Conservation (phyloP, 176 grass and related monocot genomes). For the Bromus sterilis region DNA sequence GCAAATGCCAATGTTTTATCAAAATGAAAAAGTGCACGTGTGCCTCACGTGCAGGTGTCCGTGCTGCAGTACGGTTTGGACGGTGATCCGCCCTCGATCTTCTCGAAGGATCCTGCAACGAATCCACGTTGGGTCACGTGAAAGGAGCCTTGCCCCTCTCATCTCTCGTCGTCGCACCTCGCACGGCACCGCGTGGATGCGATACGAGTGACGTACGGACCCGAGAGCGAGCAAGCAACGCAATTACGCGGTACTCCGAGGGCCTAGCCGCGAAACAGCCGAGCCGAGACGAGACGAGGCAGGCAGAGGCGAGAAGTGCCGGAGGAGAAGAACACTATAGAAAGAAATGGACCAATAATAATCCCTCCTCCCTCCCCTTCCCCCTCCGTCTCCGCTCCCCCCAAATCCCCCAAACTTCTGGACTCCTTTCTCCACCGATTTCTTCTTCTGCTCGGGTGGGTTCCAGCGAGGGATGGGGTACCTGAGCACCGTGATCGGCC, state of each 20-base stretch:
- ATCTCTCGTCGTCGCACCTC: neutral
- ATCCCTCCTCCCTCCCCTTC: neutral
- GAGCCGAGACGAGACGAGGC: neutral
- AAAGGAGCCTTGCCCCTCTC: no score
- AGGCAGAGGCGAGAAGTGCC: no score
- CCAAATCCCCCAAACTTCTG: slow-evolving; percentile 21
- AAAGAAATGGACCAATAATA: slow-evolving; percentile 14
- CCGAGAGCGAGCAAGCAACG: neutral
- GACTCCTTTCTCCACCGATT: neutral
- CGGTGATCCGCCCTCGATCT: slow-evolving; percentile 13
- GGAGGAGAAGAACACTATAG: neutral
- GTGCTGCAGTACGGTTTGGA: neutral
- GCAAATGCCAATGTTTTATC: no score
- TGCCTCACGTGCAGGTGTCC: neutral
- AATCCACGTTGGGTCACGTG: slow-evolving; percentile 13
- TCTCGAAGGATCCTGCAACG: slow-evolving; percentile 15
- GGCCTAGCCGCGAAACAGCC: neutral
- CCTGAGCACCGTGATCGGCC: slow-evolving; percentile 48
- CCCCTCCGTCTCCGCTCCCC: neutral
- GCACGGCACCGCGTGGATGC: neutral
- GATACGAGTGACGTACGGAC: neutral
- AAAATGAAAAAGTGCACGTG: neutral
- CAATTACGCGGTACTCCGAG: neutral
- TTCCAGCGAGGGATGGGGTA: slow-evolving; percentile 32
- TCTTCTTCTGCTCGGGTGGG: neutral